These are phyloP conservation scores for Nidula microcarpa DNA, from an alignment of 768 basidiomycete genomes.

Conservation along the genomic window DNA sequence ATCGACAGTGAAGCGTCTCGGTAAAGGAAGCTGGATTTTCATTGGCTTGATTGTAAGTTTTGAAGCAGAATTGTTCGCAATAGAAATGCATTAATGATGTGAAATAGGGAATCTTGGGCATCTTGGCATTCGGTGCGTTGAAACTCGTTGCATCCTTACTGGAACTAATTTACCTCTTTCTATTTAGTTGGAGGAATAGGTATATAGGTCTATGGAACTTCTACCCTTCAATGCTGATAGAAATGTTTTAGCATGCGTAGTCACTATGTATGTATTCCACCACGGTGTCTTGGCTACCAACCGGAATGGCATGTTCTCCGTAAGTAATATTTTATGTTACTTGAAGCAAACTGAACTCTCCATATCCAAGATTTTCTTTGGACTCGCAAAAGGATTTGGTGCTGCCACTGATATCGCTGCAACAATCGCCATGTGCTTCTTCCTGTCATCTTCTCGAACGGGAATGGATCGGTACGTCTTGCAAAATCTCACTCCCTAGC, in stretches of 20 bases:
- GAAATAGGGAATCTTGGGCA: no score
- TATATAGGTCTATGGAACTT: slow-evolving; percentile 6
- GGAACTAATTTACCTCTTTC: no score
- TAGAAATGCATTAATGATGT: no score
- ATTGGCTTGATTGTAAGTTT: slow-evolving; percentile 18
- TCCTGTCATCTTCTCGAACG: slow-evolving; percentile 30
- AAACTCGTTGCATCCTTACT: no score
- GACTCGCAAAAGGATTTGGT: slow-evolving; percentile 40
- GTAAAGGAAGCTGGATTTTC: slow-evolving; percentile 20
- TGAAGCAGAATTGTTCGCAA: slow-evolving; percentile 1
- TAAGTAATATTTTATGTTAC: slow-evolving; percentile 21
- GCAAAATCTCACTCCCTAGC: neutral
- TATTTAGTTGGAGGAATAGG: slow-evolving; percentile 22
- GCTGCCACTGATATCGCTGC: slow-evolving; percentile 40
- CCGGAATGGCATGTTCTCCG: slow-evolving; percentile 7
- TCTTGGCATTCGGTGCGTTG: no score
- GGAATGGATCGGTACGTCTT: slow-evolving; percentile 30
- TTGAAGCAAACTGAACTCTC: neutral
- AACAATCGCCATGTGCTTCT: slow-evolving; percentile 39
- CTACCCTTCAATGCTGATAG: neutral
- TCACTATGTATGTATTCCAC: slow-evolving; percentile 28
- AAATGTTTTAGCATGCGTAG: slow-evolving; percentile 22
- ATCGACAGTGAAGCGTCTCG: slow-evolving; percentile 20
- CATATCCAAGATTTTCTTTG: slow-evolving; percentile 27
- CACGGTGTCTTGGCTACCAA: slow-evolving; percentile 24